phyloP scores from a whole-genome alignment of 2,329 filamentous ascomycete species.

The Clarireedia paspali region DNA sequence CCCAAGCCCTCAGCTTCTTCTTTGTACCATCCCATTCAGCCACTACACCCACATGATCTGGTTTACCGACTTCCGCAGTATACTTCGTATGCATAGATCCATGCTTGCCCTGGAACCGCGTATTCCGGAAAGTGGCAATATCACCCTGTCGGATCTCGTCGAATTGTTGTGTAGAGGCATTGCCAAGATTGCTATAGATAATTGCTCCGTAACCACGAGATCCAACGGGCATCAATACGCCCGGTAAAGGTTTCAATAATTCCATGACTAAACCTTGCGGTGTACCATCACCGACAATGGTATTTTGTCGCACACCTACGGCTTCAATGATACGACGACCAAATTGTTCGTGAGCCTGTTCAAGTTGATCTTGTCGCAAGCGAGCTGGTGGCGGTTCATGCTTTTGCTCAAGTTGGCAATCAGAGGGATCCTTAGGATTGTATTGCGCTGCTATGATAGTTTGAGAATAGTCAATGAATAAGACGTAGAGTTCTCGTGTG shows the following conservation, averaged over 20 bases:
- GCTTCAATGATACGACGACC: constrained; percentile 70
- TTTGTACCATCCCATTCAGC: constrained; percentile 97
- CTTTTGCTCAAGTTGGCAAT: constrained; percentile 72
- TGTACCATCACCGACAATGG: constrained; percentile 75
- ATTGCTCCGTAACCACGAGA: constrained; percentile 83
- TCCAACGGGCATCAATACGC: constrained; percentile 77
- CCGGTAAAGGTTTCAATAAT: constrained; percentile 63
- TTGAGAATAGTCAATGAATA: constrained; percentile 95
- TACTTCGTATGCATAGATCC: constrained; percentile 96
- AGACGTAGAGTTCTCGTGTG: constrained; percentile 74
- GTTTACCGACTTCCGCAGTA: constrained; percentile 75
- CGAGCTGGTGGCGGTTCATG: constrained; percentile 77
- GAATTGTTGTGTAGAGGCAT: constrained; percentile 80
- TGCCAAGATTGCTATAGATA: constrained; percentile 91
- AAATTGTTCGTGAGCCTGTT: constrained; percentile 73
- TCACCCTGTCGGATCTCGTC: constrained; percentile 93
- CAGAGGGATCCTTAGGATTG: constrained; percentile 64
- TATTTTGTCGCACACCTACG: constrained; percentile 65
- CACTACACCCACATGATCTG: constrained; percentile 81
- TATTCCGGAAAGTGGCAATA: constrained; percentile 86
- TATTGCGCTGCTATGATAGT: constrained; percentile 78
- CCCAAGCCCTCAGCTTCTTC: constrained; percentile 94
- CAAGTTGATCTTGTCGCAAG: constrained; percentile 87
- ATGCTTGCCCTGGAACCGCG: constrained; percentile 90
- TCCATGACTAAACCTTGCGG: constrained; percentile 72